phyloP scores from a whole-genome alignment of 2,329 filamentous ascomycete genomes.

The Stemphylium vesicarium region DNA sequence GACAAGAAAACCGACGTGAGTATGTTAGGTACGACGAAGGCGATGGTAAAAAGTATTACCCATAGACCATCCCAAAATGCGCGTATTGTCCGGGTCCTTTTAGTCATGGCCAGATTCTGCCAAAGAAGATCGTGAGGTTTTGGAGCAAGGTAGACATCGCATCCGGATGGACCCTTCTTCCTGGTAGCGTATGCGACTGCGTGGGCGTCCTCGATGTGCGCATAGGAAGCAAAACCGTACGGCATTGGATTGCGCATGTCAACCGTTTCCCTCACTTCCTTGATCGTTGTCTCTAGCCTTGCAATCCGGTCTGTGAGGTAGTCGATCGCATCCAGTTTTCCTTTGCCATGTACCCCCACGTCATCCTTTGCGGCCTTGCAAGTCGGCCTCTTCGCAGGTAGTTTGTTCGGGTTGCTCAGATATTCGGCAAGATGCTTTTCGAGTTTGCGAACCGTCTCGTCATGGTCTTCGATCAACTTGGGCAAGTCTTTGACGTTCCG shows the following conservation, averaged over 20 bases:
- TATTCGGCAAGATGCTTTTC: slow-evolving; percentile 83
- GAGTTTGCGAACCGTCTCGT: slow-evolving; percentile 77
- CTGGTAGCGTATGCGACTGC: slow-evolving; percentile 77
- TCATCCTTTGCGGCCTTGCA: slow-evolving; percentile 83
- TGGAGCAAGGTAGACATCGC: slow-evolving; percentile 79
- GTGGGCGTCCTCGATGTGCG: slow-evolving; percentile 86
- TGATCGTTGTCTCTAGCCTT: slow-evolving; percentile 81
- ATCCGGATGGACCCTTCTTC: slow-evolving; percentile 79
- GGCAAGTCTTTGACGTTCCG: slow-evolving; percentile 92
- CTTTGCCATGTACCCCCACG: slow-evolving; percentile 65
- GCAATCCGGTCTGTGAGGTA: slow-evolving; percentile 86
- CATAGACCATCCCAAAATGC: slow-evolving; percentile 82
- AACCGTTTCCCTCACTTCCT: slow-evolving; percentile 79
- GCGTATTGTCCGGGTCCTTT: slow-evolving; percentile 71
- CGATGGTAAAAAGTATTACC: slow-evolving; percentile 77
- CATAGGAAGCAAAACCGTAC: slow-evolving; percentile 93
- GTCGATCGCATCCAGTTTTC: slow-evolving; percentile 90
- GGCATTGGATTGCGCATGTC: slow-evolving; percentile 87
- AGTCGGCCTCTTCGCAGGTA: slow-evolving; percentile 77
- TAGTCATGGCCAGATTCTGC: slow-evolving; percentile 83
- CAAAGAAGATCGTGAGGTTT: slow-evolving; percentile 92
- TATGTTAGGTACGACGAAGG: slow-evolving; percentile 91
- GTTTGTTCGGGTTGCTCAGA: slow-evolving; percentile 78
- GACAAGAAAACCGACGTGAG: slow-evolving; percentile 92
- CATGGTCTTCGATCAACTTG: slow-evolving; percentile 81